Conservation (phyloP, 306 rosid species). For the Herpetospermum pedunculosum region DNA sequence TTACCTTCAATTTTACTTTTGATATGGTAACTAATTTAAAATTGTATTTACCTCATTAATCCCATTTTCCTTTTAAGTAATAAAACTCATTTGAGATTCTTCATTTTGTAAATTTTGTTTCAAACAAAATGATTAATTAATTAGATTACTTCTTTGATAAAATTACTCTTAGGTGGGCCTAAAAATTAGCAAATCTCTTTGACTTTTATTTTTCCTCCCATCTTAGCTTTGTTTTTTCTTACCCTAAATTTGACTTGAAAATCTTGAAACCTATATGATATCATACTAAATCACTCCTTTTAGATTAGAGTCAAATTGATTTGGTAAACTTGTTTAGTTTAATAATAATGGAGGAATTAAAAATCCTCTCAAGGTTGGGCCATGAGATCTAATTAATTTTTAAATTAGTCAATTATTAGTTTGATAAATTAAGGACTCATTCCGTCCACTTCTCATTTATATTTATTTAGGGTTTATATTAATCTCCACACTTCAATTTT, state of each 20-base stretch:
- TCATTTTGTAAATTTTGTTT: neutral
- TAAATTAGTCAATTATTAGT: neutral
- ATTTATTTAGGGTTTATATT: neutral
- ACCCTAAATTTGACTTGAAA: neutral
- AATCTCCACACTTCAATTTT: neutral
- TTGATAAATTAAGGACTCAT: neutral
- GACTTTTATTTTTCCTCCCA: neutral
- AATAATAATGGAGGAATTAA: neutral
- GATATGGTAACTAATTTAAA: too few relatives aligned
- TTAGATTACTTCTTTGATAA: neutral
- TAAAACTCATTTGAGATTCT: neutral
- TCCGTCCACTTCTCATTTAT: neutral
- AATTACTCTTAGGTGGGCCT: neutral
- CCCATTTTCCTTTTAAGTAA: neutral
- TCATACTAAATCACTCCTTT: neutral
- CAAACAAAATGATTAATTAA: neutral
- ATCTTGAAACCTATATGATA: neutral
- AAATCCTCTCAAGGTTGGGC: neutral
- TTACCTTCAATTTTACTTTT: too few relatives aligned
- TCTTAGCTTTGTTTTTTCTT: neutral
- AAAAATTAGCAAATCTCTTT: neutral
- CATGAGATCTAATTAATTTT: neutral
- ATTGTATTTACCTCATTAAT: neutral
- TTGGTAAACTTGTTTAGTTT: neutral
- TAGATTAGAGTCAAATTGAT: slow-evolving; percentile 1